phyloP scores from a whole-genome alignment of 148 eudicot species.

The Vaccinium macrocarpon region DNA sequence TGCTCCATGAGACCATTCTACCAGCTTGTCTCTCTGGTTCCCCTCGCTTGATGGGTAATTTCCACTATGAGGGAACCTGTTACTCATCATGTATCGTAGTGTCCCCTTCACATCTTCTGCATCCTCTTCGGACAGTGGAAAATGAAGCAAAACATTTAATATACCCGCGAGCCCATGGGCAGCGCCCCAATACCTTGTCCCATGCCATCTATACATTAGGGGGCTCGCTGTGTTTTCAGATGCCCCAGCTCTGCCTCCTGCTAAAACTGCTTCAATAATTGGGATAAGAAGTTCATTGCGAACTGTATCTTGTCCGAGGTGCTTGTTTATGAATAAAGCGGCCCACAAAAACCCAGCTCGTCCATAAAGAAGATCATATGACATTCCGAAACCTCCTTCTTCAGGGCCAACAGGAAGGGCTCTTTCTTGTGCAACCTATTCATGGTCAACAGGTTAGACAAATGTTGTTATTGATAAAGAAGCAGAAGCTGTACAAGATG shows the following conservation, averaged over 20 bases:
- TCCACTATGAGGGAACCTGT: constrained; percentile 68
- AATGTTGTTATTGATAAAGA: neutral
- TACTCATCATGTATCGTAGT: constrained; percentile 73
- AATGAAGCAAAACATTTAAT: constrained; percentile 70
- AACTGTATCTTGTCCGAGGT: constrained; percentile 52
- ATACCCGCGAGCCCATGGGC: constrained; percentile 81
- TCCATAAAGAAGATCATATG: constrained; percentile 74
- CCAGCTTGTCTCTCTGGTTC: constrained; percentile 62
- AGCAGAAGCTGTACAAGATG: neutral
- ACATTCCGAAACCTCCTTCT: constrained; percentile 90
- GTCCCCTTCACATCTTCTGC: constrained; percentile 68
- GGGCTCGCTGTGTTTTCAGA: constrained; percentile 51
- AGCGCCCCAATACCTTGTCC: constrained; percentile 83
- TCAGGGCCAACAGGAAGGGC: constrained; percentile 84
- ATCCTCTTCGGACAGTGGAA: constrained; percentile 50
- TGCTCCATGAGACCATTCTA: constrained; percentile 88
- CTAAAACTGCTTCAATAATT: constrained; percentile 63
- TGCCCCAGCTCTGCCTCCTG: constrained; percentile 82
- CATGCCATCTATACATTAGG: constrained; percentile 81
- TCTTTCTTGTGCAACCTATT: constrained; percentile 64
- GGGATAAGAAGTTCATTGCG: constrained; percentile 51
- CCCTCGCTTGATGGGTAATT: constrained; percentile 84
- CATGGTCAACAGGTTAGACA: neutral
- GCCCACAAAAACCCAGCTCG: constrained; percentile 88
- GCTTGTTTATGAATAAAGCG: constrained; percentile 57